Conservation (phyloP, 257 asterid genomes). For the Capsicum pubescens region DNA sequence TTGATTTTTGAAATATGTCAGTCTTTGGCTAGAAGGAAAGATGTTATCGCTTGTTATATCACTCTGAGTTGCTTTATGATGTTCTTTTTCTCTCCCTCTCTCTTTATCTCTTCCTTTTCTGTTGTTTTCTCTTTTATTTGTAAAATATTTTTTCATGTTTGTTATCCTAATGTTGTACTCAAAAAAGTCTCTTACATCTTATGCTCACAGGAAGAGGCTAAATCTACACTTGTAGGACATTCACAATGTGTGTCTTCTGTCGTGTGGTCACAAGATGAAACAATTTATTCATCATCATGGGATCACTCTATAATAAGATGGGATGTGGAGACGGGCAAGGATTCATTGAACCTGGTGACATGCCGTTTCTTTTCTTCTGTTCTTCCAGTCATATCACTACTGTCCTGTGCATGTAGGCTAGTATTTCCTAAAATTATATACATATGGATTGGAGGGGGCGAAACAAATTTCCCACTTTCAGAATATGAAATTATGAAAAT, state of each 20-base stretch:
- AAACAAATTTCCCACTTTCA: neutral
- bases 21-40: neutral
- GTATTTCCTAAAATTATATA: neutral
- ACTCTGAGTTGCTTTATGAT: neutral
- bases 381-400: neutral
- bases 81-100: neutral
- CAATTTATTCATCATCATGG: conserved; percentile 92
- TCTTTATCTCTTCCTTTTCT: neutral
- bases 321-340: conserved; percentile 93
- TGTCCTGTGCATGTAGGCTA: neutral
- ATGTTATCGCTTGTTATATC: neutral
- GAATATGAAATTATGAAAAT: neutral
- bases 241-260: conserved; percentile 90
- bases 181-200: conserved; percentile 17
- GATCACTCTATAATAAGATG: conserved; percentile 94
- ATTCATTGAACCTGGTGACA: conserved; percentile 64
- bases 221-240: conserved; percentile 86
- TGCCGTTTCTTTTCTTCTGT: conserved; percentile 7
- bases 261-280: conserved; percentile 70
- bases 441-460: neutral
- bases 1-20: conserved; percentile 4
- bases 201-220: conserved; percentile 69
- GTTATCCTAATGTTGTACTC: neutral
- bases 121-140: neutral
- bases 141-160: neutral